Percentiles rank a stretch among this genome's conserved stretches.
Evolutionary conservation across 352 stramenopile genomes (phyloP).

Genomic region (Phytopythium montanum): DNA sequence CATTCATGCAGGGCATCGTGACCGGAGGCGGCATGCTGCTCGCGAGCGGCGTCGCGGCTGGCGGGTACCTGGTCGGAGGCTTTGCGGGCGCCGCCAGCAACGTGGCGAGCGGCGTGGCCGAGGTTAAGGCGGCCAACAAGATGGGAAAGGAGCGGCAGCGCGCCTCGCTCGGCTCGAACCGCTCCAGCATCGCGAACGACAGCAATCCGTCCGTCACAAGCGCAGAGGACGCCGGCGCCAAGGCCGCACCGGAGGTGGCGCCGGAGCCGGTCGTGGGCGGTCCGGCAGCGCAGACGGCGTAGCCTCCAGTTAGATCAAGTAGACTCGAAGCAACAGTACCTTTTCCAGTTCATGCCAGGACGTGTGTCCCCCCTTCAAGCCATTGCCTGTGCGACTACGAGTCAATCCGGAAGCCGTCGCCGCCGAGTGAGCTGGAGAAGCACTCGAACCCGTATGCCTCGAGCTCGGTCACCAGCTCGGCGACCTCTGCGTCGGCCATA

Average conservation of each 20-base stretch:
- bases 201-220: background rate
- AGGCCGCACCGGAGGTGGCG: background rate
- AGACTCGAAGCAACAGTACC: background rate
- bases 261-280: background rate
- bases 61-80: constrained; percentile 76
- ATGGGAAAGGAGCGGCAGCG: constrained; percentile 54
- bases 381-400: background rate
- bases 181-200: constrained; percentile 5
- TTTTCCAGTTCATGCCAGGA: background rate
- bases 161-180: constrained; percentile 16
- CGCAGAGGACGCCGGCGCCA: background rate
- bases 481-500: constrained; percentile 34
- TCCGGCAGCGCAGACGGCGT: background rate
- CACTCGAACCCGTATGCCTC: constrained; percentile 46
- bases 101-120: constrained; percentile 72
- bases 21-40: constrained; percentile 72
- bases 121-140: constrained; percentile 80
- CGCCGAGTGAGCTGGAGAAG: constrained; percentile 56
- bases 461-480: constrained; percentile 42
- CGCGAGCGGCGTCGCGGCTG: constrained; percentile 70
- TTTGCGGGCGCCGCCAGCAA: constrained; percentile 81
- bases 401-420: constrained; percentile 30
- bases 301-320: background rate
- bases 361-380: too few species aligned
- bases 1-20: constrained; percentile 51